A percentile compares a stretch with the other conserved stretches of the same genome.
These are phyloP conservation scores for Noccaea caerulescens DNA, from an alignment of 345 rosid species.

Conservation along the genomic window DNA sequence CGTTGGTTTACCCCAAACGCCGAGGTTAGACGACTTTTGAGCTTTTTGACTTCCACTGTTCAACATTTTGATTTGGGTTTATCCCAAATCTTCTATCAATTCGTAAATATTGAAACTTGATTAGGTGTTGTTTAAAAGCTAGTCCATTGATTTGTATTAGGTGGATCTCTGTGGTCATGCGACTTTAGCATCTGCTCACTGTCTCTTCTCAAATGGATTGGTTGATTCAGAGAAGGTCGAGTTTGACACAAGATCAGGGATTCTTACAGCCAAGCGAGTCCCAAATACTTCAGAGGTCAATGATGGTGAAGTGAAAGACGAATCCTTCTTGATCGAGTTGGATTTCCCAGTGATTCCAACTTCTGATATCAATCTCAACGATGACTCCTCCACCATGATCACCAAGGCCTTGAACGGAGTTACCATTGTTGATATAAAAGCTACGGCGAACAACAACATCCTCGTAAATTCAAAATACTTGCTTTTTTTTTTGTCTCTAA, in stretches of 20 bases:
- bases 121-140: not conserved
- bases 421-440: constrained; percentile 58
- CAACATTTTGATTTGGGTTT: not conserved
- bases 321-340: constrained; percentile 53
- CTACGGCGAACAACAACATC: constrained; percentile 45
- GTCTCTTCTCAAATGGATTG: constrained; percentile 58
- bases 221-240: constrained; percentile 60
- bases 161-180: constrained; percentile 87
- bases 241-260: constrained; percentile 69
- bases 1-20: constrained; percentile 68
- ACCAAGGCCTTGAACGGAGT: constrained; percentile 58
- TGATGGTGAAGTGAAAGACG: constrained; percentile 45
- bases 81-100: not conserved
- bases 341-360: constrained; percentile 55
- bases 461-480: constrained; percentile 48
- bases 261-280: constrained; percentile 65
- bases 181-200: constrained; percentile 80
- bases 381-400: constrained; percentile 45
- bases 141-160: constrained; percentile 38
- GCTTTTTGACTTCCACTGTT: not conserved
- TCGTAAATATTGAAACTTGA: not conserved
- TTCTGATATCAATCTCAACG: constrained; percentile 46
- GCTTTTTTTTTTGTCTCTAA: not conserved
- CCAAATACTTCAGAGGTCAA: constrained; percentile 26
- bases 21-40: constrained; percentile 41